Conservation (phyloP, 164 flowering plant genomes). For the Warburgia ugandensis region DNA sequence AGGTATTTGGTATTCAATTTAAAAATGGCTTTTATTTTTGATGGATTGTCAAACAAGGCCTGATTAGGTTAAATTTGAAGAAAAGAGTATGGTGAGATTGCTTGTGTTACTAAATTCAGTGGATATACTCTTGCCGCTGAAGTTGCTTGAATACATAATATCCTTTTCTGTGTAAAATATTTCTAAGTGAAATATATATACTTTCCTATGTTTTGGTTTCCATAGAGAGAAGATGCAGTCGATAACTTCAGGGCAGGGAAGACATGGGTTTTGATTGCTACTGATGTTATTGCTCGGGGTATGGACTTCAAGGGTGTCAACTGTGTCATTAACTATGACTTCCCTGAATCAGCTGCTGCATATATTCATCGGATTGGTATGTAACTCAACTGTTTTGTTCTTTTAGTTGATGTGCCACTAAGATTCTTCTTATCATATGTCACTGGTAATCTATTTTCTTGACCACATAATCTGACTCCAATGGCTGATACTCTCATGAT, state of each 20-base stretch:
- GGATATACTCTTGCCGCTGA: too few relatives aligned
- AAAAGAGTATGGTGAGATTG: too few relatives aligned
- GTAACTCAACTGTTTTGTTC: too few relatives aligned
- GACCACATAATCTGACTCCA: too few relatives aligned
- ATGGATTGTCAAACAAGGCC: too few relatives aligned
- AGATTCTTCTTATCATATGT: too few relatives aligned
- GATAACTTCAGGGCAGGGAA: slow-evolving; percentile 89
- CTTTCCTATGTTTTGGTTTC: slow-evolving; percentile 6
- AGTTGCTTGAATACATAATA: not conserved
- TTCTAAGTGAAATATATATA: slow-evolving; percentile 3
- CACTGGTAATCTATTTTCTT: too few relatives aligned
- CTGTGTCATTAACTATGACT: slow-evolving; percentile 91
- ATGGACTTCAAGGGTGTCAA: slow-evolving; percentile 98
- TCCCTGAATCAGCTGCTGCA: slow-evolving; percentile 86
- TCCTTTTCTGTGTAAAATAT: not conserved
- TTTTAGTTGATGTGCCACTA: too few relatives aligned
- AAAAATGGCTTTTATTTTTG: not conserved
- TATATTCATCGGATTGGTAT: slow-evolving; percentile 96
- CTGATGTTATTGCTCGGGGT: slow-evolving; percentile 93
- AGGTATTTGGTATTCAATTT: slow-evolving; percentile 36
- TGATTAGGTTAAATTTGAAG: too few relatives aligned
- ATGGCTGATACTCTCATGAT: too few relatives aligned
- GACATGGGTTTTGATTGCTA: slow-evolving; percentile 95
- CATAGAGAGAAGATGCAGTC: slow-evolving; percentile 81
- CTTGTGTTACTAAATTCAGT: too few relatives aligned